phyloP scores from a whole-genome alignment of 345 rosid species.

The Syzygium grande region DNA sequence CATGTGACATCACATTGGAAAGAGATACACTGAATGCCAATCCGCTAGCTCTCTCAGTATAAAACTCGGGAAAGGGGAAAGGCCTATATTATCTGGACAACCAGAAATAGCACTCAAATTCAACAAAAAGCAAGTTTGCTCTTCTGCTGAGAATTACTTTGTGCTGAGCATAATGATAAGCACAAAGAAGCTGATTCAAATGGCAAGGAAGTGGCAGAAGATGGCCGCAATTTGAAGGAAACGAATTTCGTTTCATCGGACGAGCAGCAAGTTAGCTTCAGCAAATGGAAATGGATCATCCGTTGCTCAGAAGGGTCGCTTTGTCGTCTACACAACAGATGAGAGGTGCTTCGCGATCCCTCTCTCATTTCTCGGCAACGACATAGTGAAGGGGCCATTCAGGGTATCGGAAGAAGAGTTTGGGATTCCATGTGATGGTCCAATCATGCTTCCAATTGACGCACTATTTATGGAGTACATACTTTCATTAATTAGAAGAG shows the following conservation, averaged over 20 bases:
- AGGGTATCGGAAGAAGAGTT: constrained; percentile 6
- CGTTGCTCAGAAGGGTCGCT: constrained; percentile 11
- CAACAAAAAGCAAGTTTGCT: neutral
- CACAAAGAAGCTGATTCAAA: constrained; percentile 4
- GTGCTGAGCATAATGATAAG: neutral
- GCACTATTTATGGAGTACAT: constrained; percentile 2
- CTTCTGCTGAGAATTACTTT: neutral
- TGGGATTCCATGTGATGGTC: constrained; percentile 5
- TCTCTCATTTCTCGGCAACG: constrained; percentile 1
- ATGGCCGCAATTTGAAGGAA: neutral
- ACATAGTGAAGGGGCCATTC: neutral
- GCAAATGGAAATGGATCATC: neutral
- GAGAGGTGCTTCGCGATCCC: constrained; percentile 6
- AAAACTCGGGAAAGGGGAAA: neutral
- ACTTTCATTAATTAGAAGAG: constrained; percentile 4
- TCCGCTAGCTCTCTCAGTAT: neutral
- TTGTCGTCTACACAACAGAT: constrained; percentile 10
- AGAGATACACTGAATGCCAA: neutral
- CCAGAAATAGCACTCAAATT: neutral
- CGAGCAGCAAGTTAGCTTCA: neutral
- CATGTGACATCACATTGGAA: neutral
- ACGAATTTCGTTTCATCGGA: neutral
- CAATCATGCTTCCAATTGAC: neutral
- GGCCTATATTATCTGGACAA: neutral
- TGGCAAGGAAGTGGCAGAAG: constrained; percentile 14